Percentiles rank a stretch among this genome's conserved stretches.
These are phyloP conservation scores for Mikania micrantha DNA, from an alignment of 129 eudicot species.

Conservation along the genomic window DNA sequence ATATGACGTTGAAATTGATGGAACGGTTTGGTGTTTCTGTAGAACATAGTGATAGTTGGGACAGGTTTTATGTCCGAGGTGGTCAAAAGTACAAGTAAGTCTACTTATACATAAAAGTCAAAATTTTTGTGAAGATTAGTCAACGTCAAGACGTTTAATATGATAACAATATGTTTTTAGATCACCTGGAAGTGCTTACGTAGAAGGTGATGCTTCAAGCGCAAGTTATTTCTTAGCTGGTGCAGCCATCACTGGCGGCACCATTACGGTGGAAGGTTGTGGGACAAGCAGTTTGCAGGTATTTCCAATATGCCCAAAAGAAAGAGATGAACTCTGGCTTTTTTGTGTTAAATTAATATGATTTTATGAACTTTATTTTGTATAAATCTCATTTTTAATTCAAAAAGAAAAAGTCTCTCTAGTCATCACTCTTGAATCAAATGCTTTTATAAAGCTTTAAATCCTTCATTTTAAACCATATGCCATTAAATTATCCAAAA, in stretches of 20 bases:
- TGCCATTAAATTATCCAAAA: no score
- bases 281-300: conserved; percentile 99
- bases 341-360: background rate
- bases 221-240: conserved; percentile 99
- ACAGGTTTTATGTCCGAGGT: conserved; percentile 65
- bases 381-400: background rate
- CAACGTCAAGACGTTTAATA: background rate
- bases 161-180: conserved; percentile 24
- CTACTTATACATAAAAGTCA: background rate
- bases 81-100: conserved; percentile 98
- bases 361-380: background rate
- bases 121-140: conserved; percentile 8
- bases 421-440: background rate
- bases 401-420: background rate
- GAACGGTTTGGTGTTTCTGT: conserved; percentile 87
- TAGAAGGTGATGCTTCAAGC: conserved; percentile 98
- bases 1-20: conserved; percentile 97
- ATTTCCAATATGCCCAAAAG: conserved; percentile 8
- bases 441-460: no score
- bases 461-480: no score
- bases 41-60: conserved; percentile 84
- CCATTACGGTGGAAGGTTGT: conserved; percentile 93
- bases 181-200: conserved; percentile 94
- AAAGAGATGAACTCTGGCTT: background rate
- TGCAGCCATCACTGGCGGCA: conserved; percentile 96